Percentiles rank a stretch among this genome's conserved stretches.
Conservation (phyloP, 345 rosid genomes). For the Erucastrum elatum region DNA sequence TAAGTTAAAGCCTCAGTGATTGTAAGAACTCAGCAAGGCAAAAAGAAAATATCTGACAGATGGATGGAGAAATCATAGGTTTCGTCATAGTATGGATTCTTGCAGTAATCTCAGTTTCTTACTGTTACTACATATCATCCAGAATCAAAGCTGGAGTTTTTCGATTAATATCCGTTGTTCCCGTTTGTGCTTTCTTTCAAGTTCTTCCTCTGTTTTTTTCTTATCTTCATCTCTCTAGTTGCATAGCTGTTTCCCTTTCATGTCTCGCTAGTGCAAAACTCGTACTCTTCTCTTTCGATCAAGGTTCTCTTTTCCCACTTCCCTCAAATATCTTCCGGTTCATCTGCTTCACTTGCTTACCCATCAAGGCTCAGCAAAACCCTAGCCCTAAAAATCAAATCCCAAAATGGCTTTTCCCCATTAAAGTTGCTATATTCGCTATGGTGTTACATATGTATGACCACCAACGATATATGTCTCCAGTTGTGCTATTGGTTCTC, state of each 20-base stretch:
- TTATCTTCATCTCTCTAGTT: not conserved
- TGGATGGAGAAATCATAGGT: not conserved
- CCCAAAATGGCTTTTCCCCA: not conserved
- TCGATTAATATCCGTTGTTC: not conserved
- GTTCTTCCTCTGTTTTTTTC: not conserved
- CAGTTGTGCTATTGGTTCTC: not conserved
- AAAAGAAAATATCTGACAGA: not conserved
- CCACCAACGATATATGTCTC: not conserved
- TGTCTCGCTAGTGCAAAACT: not conserved
- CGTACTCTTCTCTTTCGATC: not conserved
- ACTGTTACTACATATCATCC: not conserved
- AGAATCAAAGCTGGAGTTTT: not conserved
- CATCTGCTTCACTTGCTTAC: not conserved
- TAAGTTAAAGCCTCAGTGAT: not conserved
- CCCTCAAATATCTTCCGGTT: not conserved
- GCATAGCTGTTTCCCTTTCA: not conserved
- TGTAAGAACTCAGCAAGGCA: not conserved
- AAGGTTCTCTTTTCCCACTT: not conserved
- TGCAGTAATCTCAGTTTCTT: not conserved
- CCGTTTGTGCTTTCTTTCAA: not conserved
- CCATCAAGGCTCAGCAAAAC: not conserved
- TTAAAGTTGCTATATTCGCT: not conserved
- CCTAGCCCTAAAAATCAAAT: not conserved
- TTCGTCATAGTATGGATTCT: not conserved
- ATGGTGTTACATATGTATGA: not conserved